Conservation (phyloP, 805 yeast species). For the Saccharomycopsis fibuligera region DNA sequence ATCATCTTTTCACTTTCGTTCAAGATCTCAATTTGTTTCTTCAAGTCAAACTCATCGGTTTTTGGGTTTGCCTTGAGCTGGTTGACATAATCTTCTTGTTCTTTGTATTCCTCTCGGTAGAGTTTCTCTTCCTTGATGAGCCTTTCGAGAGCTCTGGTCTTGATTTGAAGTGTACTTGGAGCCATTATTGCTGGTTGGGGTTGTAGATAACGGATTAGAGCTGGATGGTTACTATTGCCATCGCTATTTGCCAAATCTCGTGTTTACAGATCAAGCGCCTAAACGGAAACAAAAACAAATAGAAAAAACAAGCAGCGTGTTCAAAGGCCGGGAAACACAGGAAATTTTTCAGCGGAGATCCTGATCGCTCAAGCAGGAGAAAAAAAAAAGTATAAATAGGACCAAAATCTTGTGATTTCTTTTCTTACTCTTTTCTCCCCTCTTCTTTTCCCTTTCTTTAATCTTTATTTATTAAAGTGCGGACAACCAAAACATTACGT, state of each 20-base stretch:
- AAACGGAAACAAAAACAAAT: background rate
- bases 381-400: background rate
- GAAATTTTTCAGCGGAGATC: too few relatives aligned
- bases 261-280: background rate
- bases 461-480: constrained; percentile 22
- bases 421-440: background rate
- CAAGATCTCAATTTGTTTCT: constrained; percentile 44
- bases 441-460: constrained; percentile 7
- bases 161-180: constrained; percentile 45
- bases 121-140: constrained; percentile 59
- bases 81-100: constrained; percentile 45
- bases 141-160: constrained; percentile 61
- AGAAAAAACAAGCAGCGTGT: background rate
- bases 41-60: constrained; percentile 45
- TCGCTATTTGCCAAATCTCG: background rate
- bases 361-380: too few relatives aligned
- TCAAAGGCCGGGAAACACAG: too few relatives aligned
- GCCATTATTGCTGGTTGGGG: constrained; percentile 4
- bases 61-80: constrained; percentile 36
- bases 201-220: background rate
- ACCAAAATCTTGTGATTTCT: background rate
- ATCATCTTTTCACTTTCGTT: constrained; percentile 49
- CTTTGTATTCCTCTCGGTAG: constrained; percentile 53
- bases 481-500: constrained; percentile 23
- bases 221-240: background rate